Conservation (phyloP, 768 basidiomycete species). For the Pholiota conissans region DNA sequence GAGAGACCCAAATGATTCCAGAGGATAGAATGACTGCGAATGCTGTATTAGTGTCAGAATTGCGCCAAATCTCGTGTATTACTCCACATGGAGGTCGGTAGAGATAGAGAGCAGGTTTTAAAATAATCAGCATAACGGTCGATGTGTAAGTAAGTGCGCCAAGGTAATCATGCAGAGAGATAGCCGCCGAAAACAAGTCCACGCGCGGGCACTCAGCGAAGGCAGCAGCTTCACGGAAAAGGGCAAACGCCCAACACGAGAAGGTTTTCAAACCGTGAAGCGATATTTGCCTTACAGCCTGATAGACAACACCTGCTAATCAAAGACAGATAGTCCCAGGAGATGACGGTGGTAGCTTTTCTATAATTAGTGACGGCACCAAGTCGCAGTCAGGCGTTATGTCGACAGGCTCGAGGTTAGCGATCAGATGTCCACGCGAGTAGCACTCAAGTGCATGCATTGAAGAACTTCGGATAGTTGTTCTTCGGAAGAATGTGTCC, state of each 20-base stretch:
- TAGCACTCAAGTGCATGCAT: constrained; percentile 5
- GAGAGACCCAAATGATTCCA: constrained; percentile 15
- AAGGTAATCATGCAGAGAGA: constrained; percentile 16
- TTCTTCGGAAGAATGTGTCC: constrained; percentile 21
- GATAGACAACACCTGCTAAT: constrained; percentile 12
- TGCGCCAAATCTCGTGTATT: constrained; percentile 10
- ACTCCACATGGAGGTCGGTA: constrained; percentile 20
- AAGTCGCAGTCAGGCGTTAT: constrained; percentile 15
- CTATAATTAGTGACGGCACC: background rate
- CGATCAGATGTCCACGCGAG: constrained; percentile 12
- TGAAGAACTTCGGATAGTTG: constrained; percentile 22
- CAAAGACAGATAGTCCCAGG: constrained; percentile 17
- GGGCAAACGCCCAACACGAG: constrained; percentile 19
- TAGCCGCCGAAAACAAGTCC: constrained; percentile 15
- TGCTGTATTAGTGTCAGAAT: background rate
- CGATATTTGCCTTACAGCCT: constrained; percentile 9
- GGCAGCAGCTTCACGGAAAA: constrained; percentile 13
- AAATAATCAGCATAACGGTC: constrained; percentile 13
- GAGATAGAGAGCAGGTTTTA: constrained; percentile 14
- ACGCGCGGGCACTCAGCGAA: constrained; percentile 5
- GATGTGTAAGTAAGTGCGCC: constrained; percentile 18
- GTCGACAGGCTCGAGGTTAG: constrained; percentile 8
- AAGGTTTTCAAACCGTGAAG: background rate
- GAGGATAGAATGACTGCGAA: background rate
- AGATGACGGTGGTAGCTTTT: constrained; percentile 2